Evolutionary conservation across 257 asterid species (phyloP).

Genomic region (Primulina eburnea): DNA sequence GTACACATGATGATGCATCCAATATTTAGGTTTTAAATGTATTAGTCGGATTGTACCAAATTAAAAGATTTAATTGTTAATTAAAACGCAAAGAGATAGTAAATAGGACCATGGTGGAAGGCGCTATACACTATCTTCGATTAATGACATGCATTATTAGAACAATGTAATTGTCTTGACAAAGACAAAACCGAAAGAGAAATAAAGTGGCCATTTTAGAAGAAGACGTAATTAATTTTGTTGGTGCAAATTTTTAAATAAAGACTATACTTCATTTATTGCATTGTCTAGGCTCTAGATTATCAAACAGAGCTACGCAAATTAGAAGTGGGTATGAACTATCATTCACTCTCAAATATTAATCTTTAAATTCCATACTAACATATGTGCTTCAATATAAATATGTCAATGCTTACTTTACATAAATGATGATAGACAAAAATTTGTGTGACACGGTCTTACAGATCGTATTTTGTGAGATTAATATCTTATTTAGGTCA

Average conservation of each 20-base stretch:
- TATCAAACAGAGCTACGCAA: background rate
- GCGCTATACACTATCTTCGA: constrained; percentile 16
- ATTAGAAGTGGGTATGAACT: background rate
- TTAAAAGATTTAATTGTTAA: constrained; percentile 11
- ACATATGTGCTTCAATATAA: too few relatives aligned
- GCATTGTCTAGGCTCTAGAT: background rate
- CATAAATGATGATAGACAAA: too few relatives aligned
- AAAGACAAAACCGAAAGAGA: constrained; percentile 3
- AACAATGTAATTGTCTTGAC: constrained; percentile 9
- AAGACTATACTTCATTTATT: background rate
- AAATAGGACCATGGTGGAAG: constrained; percentile 26
- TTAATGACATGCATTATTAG: background rate
- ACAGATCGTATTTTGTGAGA: too few relatives aligned
- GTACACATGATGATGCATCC: too few relatives aligned
- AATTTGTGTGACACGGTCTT: too few relatives aligned
- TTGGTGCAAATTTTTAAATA: background rate
- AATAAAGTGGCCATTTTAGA: background rate
- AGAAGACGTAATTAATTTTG: background rate
- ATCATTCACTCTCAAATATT: background rate
- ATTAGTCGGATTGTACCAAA: constrained; percentile 18
- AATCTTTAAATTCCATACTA: too few relatives aligned
- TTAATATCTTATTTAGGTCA: too few relatives aligned
- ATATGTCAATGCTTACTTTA: too few relatives aligned
- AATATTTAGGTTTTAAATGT: too few relatives aligned
- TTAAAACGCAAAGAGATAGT: constrained; percentile 9